These are phyloP conservation scores for Trichomonascaceae sp. DNA, from an alignment of 1,139 yeast species.

Conservation along the genomic window DNA sequence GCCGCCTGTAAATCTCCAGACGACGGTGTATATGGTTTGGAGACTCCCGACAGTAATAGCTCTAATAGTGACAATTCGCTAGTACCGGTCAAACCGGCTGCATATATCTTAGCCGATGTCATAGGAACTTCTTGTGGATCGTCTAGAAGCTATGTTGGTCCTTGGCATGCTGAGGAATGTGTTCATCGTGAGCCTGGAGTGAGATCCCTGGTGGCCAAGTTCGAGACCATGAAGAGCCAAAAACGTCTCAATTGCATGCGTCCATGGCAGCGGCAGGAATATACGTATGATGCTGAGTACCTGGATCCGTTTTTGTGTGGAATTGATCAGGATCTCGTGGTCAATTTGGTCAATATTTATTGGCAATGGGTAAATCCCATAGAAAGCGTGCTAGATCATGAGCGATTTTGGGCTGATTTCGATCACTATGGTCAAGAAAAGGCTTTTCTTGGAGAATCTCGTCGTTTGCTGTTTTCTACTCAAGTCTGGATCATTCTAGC, in stretches of 20 bases:
- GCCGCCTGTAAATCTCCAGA: neutral
- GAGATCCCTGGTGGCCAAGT: constrained; percentile 11
- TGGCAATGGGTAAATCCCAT: constrained; percentile 16
- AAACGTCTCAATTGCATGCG: constrained; percentile 14
- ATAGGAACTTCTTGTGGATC: neutral
- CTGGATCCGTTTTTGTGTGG: constrained; percentile 15
- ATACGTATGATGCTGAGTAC: neutral
- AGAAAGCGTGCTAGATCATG: constrained; percentile 12
- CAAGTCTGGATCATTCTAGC: constrained; percentile 13
- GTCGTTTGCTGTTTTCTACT: neutral
- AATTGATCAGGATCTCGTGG: constrained; percentile 11
- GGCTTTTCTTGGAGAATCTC: neutral
- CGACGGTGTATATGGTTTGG: neutral
- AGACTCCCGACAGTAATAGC: neutral
- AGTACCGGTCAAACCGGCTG: constrained; percentile 1
- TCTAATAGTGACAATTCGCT: neutral
- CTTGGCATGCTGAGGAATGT: constrained; percentile 15
- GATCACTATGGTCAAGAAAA: constrained; percentile 7
- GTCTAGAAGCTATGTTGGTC: constrained; percentile 11
- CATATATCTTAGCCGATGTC: constrained; percentile 1
- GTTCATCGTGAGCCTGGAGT: constrained; percentile 14
- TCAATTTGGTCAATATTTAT: constrained; percentile 10
- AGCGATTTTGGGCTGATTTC: constrained; percentile 11
- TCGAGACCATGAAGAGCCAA: constrained; percentile 12
- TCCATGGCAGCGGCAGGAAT: constrained; percentile 15